Conservation (phyloP, 2,329 filamentous ascomycete genomes). For the Dissoconium aciculare region DNA sequence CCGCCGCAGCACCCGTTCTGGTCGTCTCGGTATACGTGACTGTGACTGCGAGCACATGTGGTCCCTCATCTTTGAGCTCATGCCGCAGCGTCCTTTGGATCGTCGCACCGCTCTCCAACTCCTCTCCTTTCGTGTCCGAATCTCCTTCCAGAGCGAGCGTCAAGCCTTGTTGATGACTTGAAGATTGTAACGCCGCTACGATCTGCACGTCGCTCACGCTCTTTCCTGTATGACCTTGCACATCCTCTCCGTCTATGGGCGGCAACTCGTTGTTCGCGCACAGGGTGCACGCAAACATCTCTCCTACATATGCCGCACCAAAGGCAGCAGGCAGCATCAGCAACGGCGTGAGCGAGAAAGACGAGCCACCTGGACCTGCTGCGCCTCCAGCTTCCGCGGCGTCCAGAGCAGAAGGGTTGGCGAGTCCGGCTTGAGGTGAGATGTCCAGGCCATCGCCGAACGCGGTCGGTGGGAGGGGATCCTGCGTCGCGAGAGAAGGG, state of each 20-base stretch:
- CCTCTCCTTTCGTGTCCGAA: constrained; percentile 15
- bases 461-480: constrained; percentile 43
- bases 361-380: no score
- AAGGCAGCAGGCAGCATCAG: constrained; percentile 83
- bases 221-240: constrained; percentile 28
- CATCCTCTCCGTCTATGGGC: constrained; percentile 17
- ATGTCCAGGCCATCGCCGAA: constrained; percentile 32
- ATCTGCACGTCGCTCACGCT: constrained; percentile 63
- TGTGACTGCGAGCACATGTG: constrained; percentile 82
- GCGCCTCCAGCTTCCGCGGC: no score
- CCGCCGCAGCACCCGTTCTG: constrained; percentile 30
- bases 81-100: constrained; percentile 72
- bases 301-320: constrained; percentile 86
- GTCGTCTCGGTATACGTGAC: constrained; percentile 81
- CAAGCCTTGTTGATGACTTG: constrained; percentile 49
- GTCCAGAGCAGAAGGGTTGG: constrained; percentile 44
- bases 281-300: constrained; percentile 85
- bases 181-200: constrained; percentile 89
- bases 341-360: constrained; percentile 43
- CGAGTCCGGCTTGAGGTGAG: constrained; percentile 52
- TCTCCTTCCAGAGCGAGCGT: constrained; percentile 44
- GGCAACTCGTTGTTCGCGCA: constrained; percentile 81
- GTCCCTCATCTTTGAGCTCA: constrained; percentile 85
- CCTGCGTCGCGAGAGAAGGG: constrained; percentile 59
- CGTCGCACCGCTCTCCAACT: constrained; percentile 46